These are phyloP conservation scores for Aureobasidium zeae DNA, from an alignment of 2,329 filamentous ascomycete genomes.

Conservation along the genomic window DNA sequence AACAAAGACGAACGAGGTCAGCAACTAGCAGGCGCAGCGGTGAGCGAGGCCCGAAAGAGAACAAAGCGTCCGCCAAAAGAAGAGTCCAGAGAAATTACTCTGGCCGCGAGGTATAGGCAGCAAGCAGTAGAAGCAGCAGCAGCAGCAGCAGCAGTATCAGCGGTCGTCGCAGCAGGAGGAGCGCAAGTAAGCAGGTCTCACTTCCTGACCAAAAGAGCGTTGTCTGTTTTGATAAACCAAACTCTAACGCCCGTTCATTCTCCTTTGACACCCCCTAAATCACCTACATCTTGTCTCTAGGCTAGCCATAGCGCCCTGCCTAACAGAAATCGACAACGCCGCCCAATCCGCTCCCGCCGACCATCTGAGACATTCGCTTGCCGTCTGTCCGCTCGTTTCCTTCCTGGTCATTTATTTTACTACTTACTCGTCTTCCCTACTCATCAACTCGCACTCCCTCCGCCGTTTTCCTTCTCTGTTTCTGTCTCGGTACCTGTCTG, in stretches of 20 bases:
- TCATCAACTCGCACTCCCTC: not conserved
- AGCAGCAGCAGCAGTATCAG: slow-evolving; percentile 6
- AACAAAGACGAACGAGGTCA: slow-evolving; percentile 9
- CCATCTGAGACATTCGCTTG: slow-evolving; percentile 1
- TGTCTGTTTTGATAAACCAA: slow-evolving; percentile 14
- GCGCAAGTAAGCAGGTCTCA: slow-evolving; percentile 12
- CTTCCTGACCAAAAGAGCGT: slow-evolving; percentile 12
- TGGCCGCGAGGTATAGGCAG: not conserved
- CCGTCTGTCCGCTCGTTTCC: not conserved
- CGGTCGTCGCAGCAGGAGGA: not conserved
- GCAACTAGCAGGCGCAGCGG: slow-evolving; percentile 1
- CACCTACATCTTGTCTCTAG: slow-evolving; percentile 8
- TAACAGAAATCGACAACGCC: not conserved
- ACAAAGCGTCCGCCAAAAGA: slow-evolving; percentile 11
- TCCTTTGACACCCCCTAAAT: slow-evolving; percentile 11
- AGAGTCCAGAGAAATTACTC: not conserved
- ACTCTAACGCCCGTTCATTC: slow-evolving; percentile 5
- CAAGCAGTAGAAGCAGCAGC: not conserved
- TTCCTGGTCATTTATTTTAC: not conserved
- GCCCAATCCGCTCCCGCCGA: not conserved
- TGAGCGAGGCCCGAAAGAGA: slow-evolving; percentile 1
- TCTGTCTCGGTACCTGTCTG: slow-evolving; percentile 6
- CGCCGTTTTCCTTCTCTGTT: slow-evolving; percentile 8
- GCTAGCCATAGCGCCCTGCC: slow-evolving; percentile 9
- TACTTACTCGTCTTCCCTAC: not conserved